These are phyloP conservation scores for Pythium dissotocum DNA, from an alignment of 352 stramenopile species.

Conservation along the genomic window DNA sequence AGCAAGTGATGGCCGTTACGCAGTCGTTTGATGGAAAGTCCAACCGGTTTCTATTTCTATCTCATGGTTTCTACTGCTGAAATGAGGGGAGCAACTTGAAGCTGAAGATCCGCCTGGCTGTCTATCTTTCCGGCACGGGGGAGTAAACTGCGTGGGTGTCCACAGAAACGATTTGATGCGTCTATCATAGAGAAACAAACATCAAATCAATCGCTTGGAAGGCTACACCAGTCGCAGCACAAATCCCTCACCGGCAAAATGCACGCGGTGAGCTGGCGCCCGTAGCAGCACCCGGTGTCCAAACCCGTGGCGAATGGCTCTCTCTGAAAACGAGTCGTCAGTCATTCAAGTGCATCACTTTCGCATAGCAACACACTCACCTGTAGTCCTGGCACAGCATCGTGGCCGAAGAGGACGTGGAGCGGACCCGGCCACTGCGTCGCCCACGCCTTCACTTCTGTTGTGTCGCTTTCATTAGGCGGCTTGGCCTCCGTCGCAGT, in stretches of 20 bases:
- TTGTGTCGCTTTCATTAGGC: conserved; percentile 30
- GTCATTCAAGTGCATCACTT: background rate
- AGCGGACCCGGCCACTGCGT: conserved; percentile 75
- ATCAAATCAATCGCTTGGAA: background rate
- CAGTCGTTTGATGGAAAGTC: conserved; percentile 12
- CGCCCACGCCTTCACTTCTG: conserved; percentile 61
- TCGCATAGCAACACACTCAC: conserved; percentile 17
- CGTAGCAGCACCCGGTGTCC: conserved; percentile 92
- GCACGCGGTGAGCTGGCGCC: conserved; percentile 80
- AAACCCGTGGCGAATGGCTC: conserved; percentile 89
- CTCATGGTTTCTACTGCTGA: conserved; percentile 22
- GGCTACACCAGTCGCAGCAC: background rate
- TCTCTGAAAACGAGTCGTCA: conserved; percentile 42
- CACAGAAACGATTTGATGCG: conserved; percentile 25
- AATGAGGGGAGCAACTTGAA: conserved; percentile 18
- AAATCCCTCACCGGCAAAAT: conserved; percentile 69
- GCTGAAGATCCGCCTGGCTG: conserved; percentile 5
- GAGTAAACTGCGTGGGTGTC: conserved; percentile 20
- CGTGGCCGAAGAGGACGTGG: conserved; percentile 92
- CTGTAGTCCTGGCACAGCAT: conserved; percentile 84
- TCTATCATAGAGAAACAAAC: conserved; percentile 11
- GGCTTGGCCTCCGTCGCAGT: conserved; percentile 35
- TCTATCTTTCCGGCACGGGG: conserved; percentile 13
- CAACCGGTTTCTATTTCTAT: conserved; percentile 29
- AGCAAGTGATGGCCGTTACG: background rate